Conservation (phyloP, 2,329 filamentous ascomycete genomes). For the Cladosporium oxysporum region DNA sequence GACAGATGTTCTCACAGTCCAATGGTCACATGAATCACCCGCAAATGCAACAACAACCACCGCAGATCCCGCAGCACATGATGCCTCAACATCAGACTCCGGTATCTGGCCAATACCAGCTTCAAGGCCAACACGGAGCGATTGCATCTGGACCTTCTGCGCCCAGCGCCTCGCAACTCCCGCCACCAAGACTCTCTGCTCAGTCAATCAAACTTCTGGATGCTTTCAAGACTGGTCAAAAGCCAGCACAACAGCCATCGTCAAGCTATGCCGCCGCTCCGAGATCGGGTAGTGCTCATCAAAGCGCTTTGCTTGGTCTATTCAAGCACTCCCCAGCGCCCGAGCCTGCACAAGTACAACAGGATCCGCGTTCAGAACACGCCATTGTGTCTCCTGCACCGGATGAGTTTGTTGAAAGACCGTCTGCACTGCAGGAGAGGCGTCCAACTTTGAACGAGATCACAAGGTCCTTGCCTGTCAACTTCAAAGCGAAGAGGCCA, state of each 20-base stretch:
- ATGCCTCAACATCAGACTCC: not conserved
- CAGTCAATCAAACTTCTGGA: constrained; percentile 61
- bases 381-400: constrained; percentile 25
- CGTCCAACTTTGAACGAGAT: constrained; percentile 36
- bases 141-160: constrained; percentile 46
- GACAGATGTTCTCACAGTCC: not conserved
- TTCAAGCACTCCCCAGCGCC: constrained; percentile 40
- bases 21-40: constrained; percentile 2
- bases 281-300: constrained; percentile 35
- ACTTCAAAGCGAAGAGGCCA: constrained; percentile 25
- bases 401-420: constrained; percentile 26
- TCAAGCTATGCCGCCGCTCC: not conserved
- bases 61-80: not conserved
- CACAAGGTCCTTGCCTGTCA: constrained; percentile 35
- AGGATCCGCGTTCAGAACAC: constrained; percentile 10
- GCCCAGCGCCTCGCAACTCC: constrained; percentile 59
- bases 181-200: constrained; percentile 58
- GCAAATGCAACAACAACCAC: constrained; percentile 13
- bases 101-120: not conserved
- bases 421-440: constrained; percentile 24
- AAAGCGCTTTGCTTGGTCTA: constrained; percentile 48
- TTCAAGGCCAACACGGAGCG: constrained; percentile 19
- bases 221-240: constrained; percentile 51
- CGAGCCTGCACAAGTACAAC: constrained; percentile 18
- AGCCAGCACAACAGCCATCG: constrained; percentile 5